These are phyloP conservation scores for Dioscorea alata DNA, from an alignment of 106 monocot genomes.

Conservation along the genomic window DNA sequence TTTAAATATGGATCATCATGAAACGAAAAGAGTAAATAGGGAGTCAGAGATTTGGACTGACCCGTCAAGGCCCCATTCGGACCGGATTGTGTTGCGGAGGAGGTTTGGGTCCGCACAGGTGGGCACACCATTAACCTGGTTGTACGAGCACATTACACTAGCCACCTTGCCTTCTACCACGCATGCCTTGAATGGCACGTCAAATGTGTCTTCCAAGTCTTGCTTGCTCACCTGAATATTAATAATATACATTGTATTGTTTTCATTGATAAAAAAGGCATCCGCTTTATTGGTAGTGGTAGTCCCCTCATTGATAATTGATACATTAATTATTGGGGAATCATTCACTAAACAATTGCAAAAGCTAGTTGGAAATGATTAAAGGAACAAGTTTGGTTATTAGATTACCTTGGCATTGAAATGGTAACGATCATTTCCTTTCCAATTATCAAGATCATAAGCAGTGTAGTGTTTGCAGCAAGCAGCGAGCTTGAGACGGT, in stretches of 20 bases:
- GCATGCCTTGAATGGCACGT: conserved; percentile 67
- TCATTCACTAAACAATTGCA: background rate
- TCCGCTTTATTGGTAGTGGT: too few species aligned
- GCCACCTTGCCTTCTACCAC: conserved; percentile 60
- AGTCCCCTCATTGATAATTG: background rate
- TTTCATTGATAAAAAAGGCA: too few species aligned
- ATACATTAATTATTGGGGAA: background rate
- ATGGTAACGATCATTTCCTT: conserved; percentile 51
- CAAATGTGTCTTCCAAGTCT: conserved; percentile 76
- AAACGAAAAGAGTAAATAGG: too few species aligned
- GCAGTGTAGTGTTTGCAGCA: conserved; percentile 98
- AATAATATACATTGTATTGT: background rate
- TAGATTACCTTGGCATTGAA: conserved; percentile 57
- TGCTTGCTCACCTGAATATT: conserved; percentile 52
- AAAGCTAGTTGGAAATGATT: background rate
- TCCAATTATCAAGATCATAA: conserved; percentile 91
- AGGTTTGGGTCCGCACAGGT: conserved; percentile 61
- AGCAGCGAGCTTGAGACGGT: conserved; percentile 61
- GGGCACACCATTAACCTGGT: conserved; percentile 82
- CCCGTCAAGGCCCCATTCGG: conserved; percentile 61
- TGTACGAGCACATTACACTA: conserved; percentile 89
- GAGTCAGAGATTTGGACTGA: background rate
- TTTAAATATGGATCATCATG: too few species aligned
- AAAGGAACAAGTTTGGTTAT: background rate
- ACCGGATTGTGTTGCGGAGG: conserved; percentile 47